Conservation (phyloP, 2,329 filamentous ascomycete genomes). For the Falciphora oryzae region DNA sequence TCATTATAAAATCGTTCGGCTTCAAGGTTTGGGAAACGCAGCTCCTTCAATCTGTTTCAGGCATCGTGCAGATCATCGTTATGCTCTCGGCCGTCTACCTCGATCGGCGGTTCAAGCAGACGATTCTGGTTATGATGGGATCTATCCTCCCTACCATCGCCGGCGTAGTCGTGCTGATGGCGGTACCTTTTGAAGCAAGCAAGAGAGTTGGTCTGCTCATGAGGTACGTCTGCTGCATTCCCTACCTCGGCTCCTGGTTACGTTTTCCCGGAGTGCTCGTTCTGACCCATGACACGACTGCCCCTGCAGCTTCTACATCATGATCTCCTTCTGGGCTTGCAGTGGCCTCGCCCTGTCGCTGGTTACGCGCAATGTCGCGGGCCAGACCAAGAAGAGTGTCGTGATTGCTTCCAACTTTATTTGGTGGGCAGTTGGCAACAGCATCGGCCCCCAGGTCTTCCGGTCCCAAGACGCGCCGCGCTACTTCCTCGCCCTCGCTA, state of each 20-base stretch:
- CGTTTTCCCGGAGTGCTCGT: not conserved
- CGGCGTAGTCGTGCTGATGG: not conserved
- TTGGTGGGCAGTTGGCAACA: conserved; percentile 48
- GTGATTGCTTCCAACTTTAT: conserved; percentile 48
- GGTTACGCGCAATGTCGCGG: conserved; percentile 55
- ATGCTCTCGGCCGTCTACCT: conserved; percentile 21
- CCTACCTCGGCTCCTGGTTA: not conserved
- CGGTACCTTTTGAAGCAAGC: not conserved
- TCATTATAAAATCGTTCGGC: conserved; percentile 24
- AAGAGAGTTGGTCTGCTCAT: conserved; percentile 5
- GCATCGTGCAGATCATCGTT: conserved; percentile 20
- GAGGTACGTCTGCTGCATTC: not conserved
- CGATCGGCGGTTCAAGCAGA: conserved; percentile 17
- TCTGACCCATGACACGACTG: not conserved
- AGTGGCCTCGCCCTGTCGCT: conserved; percentile 39
- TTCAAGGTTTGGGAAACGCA: conserved; percentile 23
- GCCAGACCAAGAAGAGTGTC: conserved; percentile 54
- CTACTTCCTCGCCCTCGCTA: not conserved
- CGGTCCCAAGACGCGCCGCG: conserved; percentile 39
- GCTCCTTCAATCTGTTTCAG: conserved; percentile 24
- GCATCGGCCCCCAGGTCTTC: conserved; percentile 54
- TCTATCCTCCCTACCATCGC: not conserved
- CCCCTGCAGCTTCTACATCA: conserved; percentile 8
- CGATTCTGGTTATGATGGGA: conserved; percentile 17
- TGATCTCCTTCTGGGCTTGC: conserved; percentile 5